A percentile compares a stretch with the other conserved stretches of the same genome.
Evolutionary conservation across 2,329 filamentous ascomycete species (phyloP).

Genomic region (Aureobasidium mangrovei): DNA sequence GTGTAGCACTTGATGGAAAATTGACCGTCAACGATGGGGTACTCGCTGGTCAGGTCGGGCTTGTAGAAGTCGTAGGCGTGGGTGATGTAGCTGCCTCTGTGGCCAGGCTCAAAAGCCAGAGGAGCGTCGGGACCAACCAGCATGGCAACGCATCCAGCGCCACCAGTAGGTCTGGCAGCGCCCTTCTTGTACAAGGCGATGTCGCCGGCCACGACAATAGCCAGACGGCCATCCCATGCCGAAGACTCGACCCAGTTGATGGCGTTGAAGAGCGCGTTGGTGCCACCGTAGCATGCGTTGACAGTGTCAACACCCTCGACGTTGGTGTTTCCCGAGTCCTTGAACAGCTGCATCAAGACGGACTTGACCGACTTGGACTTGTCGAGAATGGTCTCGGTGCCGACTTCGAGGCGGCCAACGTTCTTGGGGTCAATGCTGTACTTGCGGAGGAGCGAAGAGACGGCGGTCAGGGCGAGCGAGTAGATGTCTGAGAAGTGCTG

Average conservation of each 20-base stretch:
- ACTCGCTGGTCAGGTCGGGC: conserved; percentile 46
- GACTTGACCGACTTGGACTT: conserved; percentile 49
- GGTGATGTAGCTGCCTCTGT: conserved; percentile 42
- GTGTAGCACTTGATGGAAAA: conserved; percentile 47
- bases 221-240: conserved; percentile 44
- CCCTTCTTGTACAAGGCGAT: conserved; percentile 49
- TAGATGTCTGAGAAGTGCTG: conserved; percentile 38
- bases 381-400: conserved; percentile 47
- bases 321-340: conserved; percentile 44
- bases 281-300: conserved; percentile 47
- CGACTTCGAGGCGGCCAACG: conserved; percentile 45
- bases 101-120: conserved; percentile 41
- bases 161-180: conserved; percentile 44
- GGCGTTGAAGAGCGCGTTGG: conserved; percentile 46
- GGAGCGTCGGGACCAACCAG: conserved; percentile 44
- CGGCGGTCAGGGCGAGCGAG: conserved; percentile 43
- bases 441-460: conserved; percentile 44
- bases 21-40: conserved; percentile 45
- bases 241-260: conserved; percentile 48
- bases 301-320: conserved; percentile 46
- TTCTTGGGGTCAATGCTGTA: conserved; percentile 43
- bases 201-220: conserved; percentile 44
- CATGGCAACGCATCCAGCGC: conserved; percentile 46
- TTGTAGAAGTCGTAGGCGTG: conserved; percentile 50
- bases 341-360: conserved; percentile 46